Evolutionary conservation across 495 filamentous ascomycete genomes (phyloP).

Genomic region (Bathelium albidoporum): DNA sequence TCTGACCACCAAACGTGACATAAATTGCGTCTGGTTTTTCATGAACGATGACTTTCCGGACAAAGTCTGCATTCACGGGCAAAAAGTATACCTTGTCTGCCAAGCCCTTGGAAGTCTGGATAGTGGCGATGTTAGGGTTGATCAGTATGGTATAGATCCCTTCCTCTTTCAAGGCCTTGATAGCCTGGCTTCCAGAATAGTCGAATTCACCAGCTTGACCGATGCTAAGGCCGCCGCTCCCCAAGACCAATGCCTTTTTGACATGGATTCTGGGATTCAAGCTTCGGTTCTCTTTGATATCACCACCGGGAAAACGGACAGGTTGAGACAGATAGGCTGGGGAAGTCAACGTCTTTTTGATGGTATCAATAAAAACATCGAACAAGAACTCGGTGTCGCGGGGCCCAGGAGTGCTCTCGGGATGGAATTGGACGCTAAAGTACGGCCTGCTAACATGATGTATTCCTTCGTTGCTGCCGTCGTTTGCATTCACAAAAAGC

Average conservation of each 20-base stretch:
- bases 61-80: conserved; percentile 90
- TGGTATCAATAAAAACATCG: conserved; percentile 86
- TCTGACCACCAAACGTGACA: conserved; percentile 93
- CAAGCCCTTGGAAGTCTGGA: conserved; percentile 91
- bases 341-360: conserved; percentile 54
- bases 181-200: conserved; percentile 86
- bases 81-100: conserved; percentile 99
- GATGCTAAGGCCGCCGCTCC: conserved; percentile 88
- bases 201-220: conserved; percentile 97
- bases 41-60: conserved; percentile 90
- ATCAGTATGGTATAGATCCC: conserved; percentile 92
- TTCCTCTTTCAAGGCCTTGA: conserved; percentile 97
- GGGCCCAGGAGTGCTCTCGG: conserved; percentile 89
- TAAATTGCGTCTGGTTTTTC: conserved; percentile 96
- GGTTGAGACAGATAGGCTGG: conserved; percentile 52
- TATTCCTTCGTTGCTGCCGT: conserved; percentile 95
- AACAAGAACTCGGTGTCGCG: conserved; percentile 96
- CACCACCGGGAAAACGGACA: conserved; percentile 78
- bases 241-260: conserved; percentile 90
- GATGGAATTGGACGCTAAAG: conserved; percentile 99
- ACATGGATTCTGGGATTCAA: conserved; percentile 67
- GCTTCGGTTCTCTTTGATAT: conserved; percentile 61
- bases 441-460: conserved; percentile 73
- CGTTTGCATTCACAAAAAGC: conserved; percentile 94
- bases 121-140: conserved; percentile 98